Conservation (phyloP, 2,329 filamentous ascomycete genomes). For the Fusarium albidum region DNA sequence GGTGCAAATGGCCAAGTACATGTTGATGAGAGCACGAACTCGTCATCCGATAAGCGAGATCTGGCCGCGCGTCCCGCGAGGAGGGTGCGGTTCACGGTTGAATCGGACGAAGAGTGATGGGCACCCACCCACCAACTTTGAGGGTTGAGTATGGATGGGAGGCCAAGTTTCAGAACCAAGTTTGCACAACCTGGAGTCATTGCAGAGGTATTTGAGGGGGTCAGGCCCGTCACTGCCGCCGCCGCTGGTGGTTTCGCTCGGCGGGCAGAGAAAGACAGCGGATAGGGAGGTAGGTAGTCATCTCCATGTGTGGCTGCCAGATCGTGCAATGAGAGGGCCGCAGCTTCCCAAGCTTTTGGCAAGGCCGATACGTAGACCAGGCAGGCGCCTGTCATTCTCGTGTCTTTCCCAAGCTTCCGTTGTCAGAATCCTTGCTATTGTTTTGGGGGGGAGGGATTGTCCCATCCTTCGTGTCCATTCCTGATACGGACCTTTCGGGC, state of each 20-base stretch:
- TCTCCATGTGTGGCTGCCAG: neutral
- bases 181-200: slow-evolving; percentile 27
- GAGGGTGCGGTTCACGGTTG: slow-evolving; percentile 44
- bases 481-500: too few species aligned
- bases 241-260: too few species aligned
- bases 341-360: too few species aligned
- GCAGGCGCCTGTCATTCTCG: too few species aligned
- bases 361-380: too few species aligned
- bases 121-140: neutral
- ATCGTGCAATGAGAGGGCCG: too few species aligned
- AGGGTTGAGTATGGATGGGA: slow-evolving; percentile 18
- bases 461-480: too few species aligned
- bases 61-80: slow-evolving; percentile 40
- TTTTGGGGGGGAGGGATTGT: too few species aligned
- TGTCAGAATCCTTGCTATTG: too few species aligned
- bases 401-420: too few species aligned
- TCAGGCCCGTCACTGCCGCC: neutral
- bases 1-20: slow-evolving; percentile 17
- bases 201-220: slow-evolving; percentile 13
- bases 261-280: too few species aligned
- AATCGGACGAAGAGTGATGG: slow-evolving; percentile 31
- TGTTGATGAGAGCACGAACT: slow-evolving; percentile 12
- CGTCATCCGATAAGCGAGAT: slow-evolving; percentile 22
- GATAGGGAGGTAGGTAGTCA: too few species aligned
- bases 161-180: slow-evolving; percentile 35